Conservation (phyloP, 257 asterid genomes). For the Fraxinus cuspidata region DNA sequence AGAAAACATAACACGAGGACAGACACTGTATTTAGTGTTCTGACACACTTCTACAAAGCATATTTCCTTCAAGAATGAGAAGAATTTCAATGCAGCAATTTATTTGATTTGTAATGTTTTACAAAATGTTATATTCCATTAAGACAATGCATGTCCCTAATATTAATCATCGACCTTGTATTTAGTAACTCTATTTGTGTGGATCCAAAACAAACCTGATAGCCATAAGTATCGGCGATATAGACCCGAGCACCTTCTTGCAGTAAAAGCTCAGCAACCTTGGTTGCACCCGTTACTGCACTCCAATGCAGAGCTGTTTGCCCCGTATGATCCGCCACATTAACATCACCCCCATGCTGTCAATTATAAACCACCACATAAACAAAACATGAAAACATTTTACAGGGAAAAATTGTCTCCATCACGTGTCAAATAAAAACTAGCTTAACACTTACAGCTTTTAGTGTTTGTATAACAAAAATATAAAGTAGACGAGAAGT, state of each 20-base stretch:
- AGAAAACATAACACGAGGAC: neutral
- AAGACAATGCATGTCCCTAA: too few species aligned
- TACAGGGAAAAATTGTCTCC: neutral
- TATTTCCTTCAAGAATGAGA: neutral
- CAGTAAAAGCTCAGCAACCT: constrained; percentile 87
- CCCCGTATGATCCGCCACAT: constrained; percentile 88
- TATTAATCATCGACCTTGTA: neutral
- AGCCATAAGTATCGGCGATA: constrained; percentile 79
- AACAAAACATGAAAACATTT: constrained; percentile 25
- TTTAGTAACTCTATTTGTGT: neutral
- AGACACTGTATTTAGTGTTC: neutral
- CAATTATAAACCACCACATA: constrained; percentile 32
- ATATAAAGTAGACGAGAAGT: neutral
- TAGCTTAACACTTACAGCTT: too few species aligned
- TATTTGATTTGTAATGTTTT: too few species aligned
- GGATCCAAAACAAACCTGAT: constrained; percentile 67
- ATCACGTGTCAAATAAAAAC: too few species aligned
- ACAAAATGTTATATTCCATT: too few species aligned
- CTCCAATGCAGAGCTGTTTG: constrained; percentile 99
- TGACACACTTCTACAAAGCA: neutral
- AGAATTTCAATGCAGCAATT: neutral
- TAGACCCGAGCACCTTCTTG: constrained; percentile 86
- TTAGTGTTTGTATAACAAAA: too few species aligned
- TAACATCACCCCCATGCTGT: constrained; percentile 91
- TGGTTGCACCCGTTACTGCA: constrained; percentile 90